Conservation (phyloP, 805 yeast species). For the Saccharomyces eubayanus region DNA sequence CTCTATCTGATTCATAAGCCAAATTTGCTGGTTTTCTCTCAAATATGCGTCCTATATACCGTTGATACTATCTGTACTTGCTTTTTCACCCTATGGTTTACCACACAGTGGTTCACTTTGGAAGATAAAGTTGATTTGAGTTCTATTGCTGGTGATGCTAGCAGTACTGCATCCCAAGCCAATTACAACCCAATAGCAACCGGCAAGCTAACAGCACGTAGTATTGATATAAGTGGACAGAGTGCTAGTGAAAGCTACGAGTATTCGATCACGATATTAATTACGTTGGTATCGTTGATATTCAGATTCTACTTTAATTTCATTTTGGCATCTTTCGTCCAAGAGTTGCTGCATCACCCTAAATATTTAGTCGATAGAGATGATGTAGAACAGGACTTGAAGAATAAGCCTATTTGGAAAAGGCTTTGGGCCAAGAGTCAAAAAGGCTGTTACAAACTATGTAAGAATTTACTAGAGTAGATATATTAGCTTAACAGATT, state of each 20-base stretch:
- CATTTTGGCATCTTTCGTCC: constrained; percentile 51
- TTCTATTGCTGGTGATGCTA: neutral
- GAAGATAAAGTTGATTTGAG: constrained; percentile 29
- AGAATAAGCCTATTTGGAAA: constrained; percentile 24
- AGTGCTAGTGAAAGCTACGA: constrained; percentile 58
- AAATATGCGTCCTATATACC: constrained; percentile 53
- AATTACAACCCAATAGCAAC: neutral
- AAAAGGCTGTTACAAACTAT: constrained; percentile 25
- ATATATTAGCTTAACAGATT: neutral
- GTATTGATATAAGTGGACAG: constrained; percentile 35
- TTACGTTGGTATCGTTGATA: constrained; percentile 41
- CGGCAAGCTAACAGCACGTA: constrained; percentile 3
- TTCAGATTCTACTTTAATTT: constrained; percentile 53
- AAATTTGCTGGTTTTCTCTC: constrained; percentile 51
- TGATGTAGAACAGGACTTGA: constrained; percentile 32
- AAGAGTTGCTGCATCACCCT: constrained; percentile 43
- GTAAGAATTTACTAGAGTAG: constrained; percentile 17
- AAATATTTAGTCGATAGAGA: constrained; percentile 34
- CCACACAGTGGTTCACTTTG: constrained; percentile 61
- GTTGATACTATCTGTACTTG: constrained; percentile 61
- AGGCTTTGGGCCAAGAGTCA: constrained; percentile 29
- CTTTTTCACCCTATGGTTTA: constrained; percentile 66
- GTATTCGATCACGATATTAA: constrained; percentile 46
- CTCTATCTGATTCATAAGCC: constrained; percentile 43
- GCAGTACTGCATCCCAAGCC: constrained; percentile 1